phyloP scores from a whole-genome alignment of 306 rosid species.

The Hippophae rhamnoides region DNA sequence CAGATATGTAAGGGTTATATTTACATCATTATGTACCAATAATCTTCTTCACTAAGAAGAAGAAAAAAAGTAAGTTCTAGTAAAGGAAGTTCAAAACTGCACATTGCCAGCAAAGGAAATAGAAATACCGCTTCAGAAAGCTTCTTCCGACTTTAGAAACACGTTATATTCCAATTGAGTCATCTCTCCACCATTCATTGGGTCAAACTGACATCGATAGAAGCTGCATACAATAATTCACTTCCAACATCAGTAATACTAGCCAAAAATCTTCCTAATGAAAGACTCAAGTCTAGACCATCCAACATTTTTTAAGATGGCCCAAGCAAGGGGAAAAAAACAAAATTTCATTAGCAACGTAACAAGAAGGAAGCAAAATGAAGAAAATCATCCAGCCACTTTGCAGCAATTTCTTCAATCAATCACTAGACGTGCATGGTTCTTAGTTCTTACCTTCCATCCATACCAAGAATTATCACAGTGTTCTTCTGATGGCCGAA shows the following conservation, averaged over 20 bases:
- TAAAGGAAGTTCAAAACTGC: too few relatives aligned
- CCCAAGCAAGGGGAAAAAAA: neutral
- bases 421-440: neutral
- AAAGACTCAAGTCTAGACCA: too few relatives aligned
- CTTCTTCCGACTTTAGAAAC: constrained; percentile 55
- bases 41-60: too few relatives aligned
- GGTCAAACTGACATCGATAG: constrained; percentile 68
- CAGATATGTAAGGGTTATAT: too few relatives aligned
- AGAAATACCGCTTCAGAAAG: constrained; percentile 20
- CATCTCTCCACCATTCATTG: constrained; percentile 76
- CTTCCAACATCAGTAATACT: neutral
- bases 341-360: neutral
- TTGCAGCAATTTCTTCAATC: neutral
- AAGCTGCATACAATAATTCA: constrained; percentile 40
- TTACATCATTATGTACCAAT: too few relatives aligned
- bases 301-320: neutral
- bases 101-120: neutral
- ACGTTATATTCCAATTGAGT: constrained; percentile 63
- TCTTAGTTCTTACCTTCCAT: constrained; percentile 60
- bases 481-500: constrained; percentile 78
- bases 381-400: neutral
- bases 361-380: neutral
- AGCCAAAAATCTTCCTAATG: neutral
- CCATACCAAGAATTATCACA: constrained; percentile 82
- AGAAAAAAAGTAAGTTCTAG: too few relatives aligned